phyloP scores from a whole-genome alignment of 495 filamentous ascomycete species.

The Saxispiralis lemnorum region DNA sequence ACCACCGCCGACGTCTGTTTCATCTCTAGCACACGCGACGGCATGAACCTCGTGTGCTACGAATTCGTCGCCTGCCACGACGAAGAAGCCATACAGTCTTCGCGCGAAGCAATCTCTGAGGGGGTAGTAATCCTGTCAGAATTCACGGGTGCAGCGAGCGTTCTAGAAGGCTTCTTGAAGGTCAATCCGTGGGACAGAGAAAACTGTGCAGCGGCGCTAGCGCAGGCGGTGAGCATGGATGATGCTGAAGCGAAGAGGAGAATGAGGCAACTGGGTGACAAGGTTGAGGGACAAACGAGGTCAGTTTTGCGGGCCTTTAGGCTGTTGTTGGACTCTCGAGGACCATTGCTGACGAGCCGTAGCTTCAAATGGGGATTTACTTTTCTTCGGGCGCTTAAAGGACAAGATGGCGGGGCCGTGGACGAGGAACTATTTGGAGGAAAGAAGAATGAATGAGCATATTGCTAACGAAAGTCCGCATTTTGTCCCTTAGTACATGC shows the following conservation, averaged over 20 bases:
- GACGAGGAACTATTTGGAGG: no score
- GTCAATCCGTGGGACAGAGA: constrained; percentile 84
- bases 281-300: no score
- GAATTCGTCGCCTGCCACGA: constrained; percentile 83
- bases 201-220: constrained; percentile 66
- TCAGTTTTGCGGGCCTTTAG: no score
- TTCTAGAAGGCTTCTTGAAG: constrained; percentile 65
- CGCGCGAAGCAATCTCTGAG: constrained; percentile 36
- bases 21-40: constrained; percentile 71
- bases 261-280: no score
- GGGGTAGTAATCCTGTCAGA: constrained; percentile 82
- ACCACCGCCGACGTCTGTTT: constrained; percentile 75
- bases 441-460: no score
- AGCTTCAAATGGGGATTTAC: no score
- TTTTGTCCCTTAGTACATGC: no score
- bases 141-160: constrained; percentile 73
- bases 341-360: no score
- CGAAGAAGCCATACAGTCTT: constrained; percentile 20
- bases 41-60: constrained; percentile 90
- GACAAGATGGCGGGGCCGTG: no score
- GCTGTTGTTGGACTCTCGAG: no score
- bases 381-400: no score
- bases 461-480: no score
- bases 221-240: constrained; percentile 64
- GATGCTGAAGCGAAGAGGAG: constrained; percentile 27